Evolutionary conservation across 805 yeast genomes (phyloP).

Genomic region (Nakazawaea molendinolei): DNA sequence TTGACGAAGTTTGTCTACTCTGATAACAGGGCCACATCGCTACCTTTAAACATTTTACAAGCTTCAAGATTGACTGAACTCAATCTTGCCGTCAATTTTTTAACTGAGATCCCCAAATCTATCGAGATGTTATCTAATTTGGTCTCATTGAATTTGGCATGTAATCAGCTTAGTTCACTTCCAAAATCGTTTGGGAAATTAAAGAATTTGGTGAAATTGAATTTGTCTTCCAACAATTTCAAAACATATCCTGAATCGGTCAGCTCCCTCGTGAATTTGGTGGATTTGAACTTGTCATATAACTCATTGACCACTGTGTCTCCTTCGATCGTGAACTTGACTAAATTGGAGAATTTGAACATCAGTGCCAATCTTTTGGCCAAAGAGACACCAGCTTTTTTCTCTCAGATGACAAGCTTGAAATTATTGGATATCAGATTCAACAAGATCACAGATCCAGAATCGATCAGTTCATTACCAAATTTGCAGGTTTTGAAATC

Average conservation of each 20-base stretch:
- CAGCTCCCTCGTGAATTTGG: conserved; percentile 48
- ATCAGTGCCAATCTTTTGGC: conserved; percentile 66
- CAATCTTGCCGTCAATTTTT: conserved; percentile 73
- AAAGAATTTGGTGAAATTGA: conserved; percentile 48
- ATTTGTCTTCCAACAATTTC: conserved; percentile 75
- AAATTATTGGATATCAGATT: conserved; percentile 73
- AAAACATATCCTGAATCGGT: conserved; percentile 58
- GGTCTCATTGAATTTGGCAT: conserved; percentile 58
- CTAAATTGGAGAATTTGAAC: conserved; percentile 59
- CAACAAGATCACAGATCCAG: conserved; percentile 52
- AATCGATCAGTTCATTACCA: conserved; percentile 48
- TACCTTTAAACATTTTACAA: conserved; percentile 69
- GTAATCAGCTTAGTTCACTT: conserved; percentile 61
- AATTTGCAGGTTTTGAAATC: conserved; percentile 66
- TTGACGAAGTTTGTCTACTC: conserved; percentile 62
- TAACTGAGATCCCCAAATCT: conserved; percentile 53
- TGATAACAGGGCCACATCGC: conserved; percentile 62
- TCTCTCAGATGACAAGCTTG: conserved; percentile 47
- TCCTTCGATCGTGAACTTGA: conserved; percentile 47
- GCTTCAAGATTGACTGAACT: conserved; percentile 61
- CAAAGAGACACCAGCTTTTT: conserved; percentile 43
- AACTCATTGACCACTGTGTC: conserved; percentile 65
- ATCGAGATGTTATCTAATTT: conserved; percentile 48
- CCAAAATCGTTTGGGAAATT: conserved; percentile 58
- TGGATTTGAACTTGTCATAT: conserved; percentile 74